Conservation (phyloP, 768 basidiomycete genomes). For the Dacryopinax primogenitus region DNA sequence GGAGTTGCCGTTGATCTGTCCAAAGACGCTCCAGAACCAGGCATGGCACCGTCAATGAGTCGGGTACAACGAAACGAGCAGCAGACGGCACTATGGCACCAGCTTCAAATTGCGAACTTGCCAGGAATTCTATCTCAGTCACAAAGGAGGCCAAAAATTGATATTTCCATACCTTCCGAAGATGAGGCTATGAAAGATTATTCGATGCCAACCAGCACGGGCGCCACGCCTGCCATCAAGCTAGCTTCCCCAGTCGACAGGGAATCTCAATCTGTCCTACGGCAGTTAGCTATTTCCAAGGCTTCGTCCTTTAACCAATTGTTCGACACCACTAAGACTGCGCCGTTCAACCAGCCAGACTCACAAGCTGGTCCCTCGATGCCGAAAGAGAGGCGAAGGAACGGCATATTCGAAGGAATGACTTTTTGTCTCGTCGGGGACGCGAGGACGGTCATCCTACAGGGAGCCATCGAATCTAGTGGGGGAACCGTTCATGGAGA, state of each 20-base stretch:
- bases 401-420: constrained; percentile 7
- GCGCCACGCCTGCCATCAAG: neutral
- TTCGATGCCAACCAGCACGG: neutral
- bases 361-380: neutral
- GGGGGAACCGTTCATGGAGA: neutral
- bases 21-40: neutral
- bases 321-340: neutral
- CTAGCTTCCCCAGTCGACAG: neutral
- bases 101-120: neutral
- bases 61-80: neutral
- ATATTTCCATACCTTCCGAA: neutral
- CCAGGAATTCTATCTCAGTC: neutral
- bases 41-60: neutral
- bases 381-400: neutral
- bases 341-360: neutral
- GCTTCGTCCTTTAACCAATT: neutral
- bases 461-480: neutral
- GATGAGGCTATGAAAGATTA: neutral
- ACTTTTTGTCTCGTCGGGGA: constrained; percentile 9
- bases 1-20: neutral
- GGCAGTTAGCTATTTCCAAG: neutral
- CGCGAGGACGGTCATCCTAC: neutral
- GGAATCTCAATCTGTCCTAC: neutral
- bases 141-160: neutral
- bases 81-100: neutral